phyloP scores from a whole-genome alignment of 2,329 filamentous ascomycete species.

The Diaporthe sp. region DNA sequence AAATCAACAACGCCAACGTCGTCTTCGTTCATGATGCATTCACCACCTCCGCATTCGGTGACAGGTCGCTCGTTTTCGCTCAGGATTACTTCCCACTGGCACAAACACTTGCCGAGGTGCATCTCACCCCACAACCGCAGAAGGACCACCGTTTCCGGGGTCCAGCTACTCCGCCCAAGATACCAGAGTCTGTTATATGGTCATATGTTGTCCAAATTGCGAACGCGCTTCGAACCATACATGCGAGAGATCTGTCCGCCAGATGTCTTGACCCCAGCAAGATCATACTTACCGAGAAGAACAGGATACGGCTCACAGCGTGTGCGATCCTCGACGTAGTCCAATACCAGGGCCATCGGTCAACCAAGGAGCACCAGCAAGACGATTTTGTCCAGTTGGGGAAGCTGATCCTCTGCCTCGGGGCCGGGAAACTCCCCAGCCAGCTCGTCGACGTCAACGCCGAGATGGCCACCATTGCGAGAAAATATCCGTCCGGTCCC shows the following conservation, averaged over 20 bases:
- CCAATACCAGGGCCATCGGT: conserved; percentile 79
- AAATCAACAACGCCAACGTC: conserved; percentile 83
- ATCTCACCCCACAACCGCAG: conserved; percentile 67
- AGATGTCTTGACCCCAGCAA: conserved; percentile 90
- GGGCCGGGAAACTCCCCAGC: conserved; percentile 72
- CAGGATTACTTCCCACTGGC: conserved; percentile 94
- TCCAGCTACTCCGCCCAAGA: conserved; percentile 53
- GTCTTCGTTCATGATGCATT: conserved; percentile 93
- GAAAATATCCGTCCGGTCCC: conserved; percentile 38
- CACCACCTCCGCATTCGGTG: conserved; percentile 91
- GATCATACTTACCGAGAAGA: conserved; percentile 90
- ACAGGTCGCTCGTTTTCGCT: conserved; percentile 94
- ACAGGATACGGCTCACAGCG: conserved; percentile 87
- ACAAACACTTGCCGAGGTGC: conserved; percentile 88
- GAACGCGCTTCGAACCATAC: conserved; percentile 88
- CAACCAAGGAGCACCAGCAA: conserved; percentile 83
- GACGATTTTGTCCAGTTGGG: conserved; percentile 91
- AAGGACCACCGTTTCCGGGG: conserved; percentile 53
- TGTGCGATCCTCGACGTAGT: conserved; percentile 93
- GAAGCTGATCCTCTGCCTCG: conserved; percentile 84
- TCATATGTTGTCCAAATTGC: conserved; percentile 92
- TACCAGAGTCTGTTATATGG: conserved; percentile 86
- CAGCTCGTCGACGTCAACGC: conserved; percentile 72
- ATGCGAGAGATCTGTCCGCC: conserved; percentile 84
- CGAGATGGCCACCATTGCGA: conserved; percentile 46